Base-by-base conservation (phyloP, 176 grass and related monocot genomes). In the Microstegium vimineum region DNA sequence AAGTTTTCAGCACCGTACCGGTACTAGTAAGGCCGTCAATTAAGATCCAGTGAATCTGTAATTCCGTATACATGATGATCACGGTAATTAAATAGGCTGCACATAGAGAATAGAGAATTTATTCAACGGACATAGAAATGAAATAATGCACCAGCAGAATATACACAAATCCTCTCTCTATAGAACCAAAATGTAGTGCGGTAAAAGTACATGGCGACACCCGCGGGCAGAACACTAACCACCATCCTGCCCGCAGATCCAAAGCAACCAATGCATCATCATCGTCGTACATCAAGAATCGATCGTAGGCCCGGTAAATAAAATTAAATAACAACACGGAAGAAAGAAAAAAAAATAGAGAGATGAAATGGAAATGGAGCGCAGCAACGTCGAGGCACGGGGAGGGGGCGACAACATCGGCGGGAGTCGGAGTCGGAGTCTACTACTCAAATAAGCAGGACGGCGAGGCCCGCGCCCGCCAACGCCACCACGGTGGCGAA, bases 131-230 rank as follows among this genome's bases (percentile, higher is more conserved):
- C 60, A 56, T 52, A 23, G 52, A 32, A 86, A 78, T 40, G 52
- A 32, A 86, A 78, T 40, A 75, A 49, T 86, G 82, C 59, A 90
- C 46, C 35, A 62, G 57, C 12, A 14, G 66, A 80, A 73, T 90
- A 82, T 90, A 82, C 79, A 90, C 88, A 86, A 86, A 88, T 73
- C 66, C 65, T 90, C 78, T 82, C 88, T 89, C 47, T 89, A 77
- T 84, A 74, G 52, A 84, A 84, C 66, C 65, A 86, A 90, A 90
- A 90, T 66, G 86, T 51, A 81, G 51, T 72, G 69, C 38, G 43
- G 87, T 68, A 57, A 81, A 76, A 66, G 43, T 86, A 86, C 83
- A 90, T 18, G 12, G 81, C 46, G 60, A 67, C 35, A 73, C 18
- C 66, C 73, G 38, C 28, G 32, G 51, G 81, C 33, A 34, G 59